Percentiles rank a stretch among this genome's conserved stretches.
Conservation (phyloP, 1,284 basidiomycete genomes). For the Ganoderma lucidum region DNA sequence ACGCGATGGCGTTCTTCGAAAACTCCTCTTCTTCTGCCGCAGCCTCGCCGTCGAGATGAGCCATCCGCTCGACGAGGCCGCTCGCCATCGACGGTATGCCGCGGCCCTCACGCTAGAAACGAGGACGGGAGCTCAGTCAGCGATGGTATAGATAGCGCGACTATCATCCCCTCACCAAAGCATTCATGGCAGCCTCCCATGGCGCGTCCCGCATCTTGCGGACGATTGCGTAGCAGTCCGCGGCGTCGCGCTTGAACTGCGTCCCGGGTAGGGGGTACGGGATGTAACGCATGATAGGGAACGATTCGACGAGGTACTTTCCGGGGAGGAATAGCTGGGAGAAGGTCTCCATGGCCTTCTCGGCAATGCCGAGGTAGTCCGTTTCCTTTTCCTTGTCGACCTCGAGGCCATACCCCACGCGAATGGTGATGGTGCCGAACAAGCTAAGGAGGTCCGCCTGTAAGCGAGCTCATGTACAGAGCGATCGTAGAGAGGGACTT, state of each 20-base stretch:
- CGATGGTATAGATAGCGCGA: no score
- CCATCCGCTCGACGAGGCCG: constrained; percentile 10
- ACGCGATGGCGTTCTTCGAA: constrained; percentile 15
- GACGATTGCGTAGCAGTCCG: constrained; percentile 4
- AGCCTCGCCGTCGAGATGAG: background rate
- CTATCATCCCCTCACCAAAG: constrained; percentile 16
- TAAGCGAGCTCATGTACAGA: no score
- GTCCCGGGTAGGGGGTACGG: constrained; percentile 24
- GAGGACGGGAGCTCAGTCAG: background rate
- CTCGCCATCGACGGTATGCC: constrained; percentile 16
- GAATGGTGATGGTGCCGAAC: constrained; percentile 25
- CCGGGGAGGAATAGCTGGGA: constrained; percentile 17
- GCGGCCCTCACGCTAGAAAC: constrained; percentile 2
- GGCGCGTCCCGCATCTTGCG: constrained; percentile 17
- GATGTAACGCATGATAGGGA: constrained; percentile 22
- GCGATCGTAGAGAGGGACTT: background rate
- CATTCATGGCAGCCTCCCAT: constrained; percentile 16
- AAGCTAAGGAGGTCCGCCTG: background rate
- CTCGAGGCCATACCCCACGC: constrained; percentile 43
- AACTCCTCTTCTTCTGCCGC: constrained; percentile 17
- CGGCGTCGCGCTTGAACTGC: constrained; percentile 20
- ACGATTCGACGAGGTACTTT: constrained; percentile 24
- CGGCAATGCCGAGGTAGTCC: constrained; percentile 20
- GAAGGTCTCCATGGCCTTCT: constrained; percentile 20
- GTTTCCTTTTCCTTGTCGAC: constrained; percentile 31